These are phyloP conservation scores for Entophlyctis helioformis DNA, from an alignment of 192 early-diverging fungal species.

Conservation along the genomic window DNA sequence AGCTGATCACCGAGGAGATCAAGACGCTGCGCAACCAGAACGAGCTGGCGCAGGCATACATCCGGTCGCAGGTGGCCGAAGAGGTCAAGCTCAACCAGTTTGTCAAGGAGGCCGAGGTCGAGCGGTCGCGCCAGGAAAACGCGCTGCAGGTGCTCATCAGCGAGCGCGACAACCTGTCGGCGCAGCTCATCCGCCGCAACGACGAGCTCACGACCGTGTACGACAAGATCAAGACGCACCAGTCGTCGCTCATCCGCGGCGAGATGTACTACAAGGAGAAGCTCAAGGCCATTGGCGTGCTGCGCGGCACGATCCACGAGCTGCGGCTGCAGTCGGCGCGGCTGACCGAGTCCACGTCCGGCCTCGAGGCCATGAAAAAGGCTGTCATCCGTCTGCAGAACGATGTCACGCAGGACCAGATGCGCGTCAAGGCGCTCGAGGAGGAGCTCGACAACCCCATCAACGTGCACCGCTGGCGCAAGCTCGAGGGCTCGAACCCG, in stretches of 20 bases:
- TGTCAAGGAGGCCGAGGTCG: slow-evolving; percentile 52
- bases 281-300: slow-evolving; percentile 12
- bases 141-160: slow-evolving; percentile 40
- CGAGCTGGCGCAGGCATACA: slow-evolving; percentile 44
- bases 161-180: slow-evolving; percentile 43
- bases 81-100: slow-evolving; percentile 47
- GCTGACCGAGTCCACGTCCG: slow-evolving; percentile 16
- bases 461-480: slow-evolving; percentile 54
- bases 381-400: slow-evolving; percentile 23
- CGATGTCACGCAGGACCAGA: slow-evolving; percentile 28
- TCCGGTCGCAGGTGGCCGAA: slow-evolving; percentile 36
- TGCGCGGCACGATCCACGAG: slow-evolving; percentile 15
- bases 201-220: slow-evolving; percentile 45
- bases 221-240: slow-evolving; percentile 39
- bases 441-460: slow-evolving; percentile 48
- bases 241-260: slow-evolving; percentile 28
- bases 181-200: slow-evolving; percentile 45
- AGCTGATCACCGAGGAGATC: slow-evolving; percentile 41
- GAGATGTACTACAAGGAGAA: slow-evolving; percentile 34
- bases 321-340: slow-evolving; percentile 6
- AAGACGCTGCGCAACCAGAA: slow-evolving; percentile 44
- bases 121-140: slow-evolving; percentile 43
- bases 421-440: slow-evolving; percentile 44
- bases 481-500: slow-evolving; percentile 48
- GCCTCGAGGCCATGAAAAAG: slow-evolving; percentile 18